Evolutionary conservation across 2,329 filamentous ascomycete genomes (phyloP).

Genomic region (Tolypocladium ovalisporum): DNA sequence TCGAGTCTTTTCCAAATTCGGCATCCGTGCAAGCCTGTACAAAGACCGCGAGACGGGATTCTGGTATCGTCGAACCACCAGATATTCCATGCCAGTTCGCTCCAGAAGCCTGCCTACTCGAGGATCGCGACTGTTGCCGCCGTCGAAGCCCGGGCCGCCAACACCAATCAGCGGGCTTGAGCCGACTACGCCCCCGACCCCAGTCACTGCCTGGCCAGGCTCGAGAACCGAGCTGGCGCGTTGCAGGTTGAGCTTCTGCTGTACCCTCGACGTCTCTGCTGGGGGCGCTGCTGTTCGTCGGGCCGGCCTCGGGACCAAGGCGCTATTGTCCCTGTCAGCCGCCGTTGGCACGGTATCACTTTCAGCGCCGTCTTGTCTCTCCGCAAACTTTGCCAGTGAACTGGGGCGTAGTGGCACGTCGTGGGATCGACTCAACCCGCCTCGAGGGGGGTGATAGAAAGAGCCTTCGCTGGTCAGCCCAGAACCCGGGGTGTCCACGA

Average conservation of each 20-base stretch:
- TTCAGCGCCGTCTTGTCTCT: conserved; percentile 11
- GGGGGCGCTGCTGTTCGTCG: conserved; percentile 28
- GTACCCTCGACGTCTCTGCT: conserved; percentile 53
- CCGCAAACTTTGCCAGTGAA: conserved; percentile 27
- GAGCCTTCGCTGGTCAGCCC: conserved; percentile 39
- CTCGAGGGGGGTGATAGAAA: conserved; percentile 31
- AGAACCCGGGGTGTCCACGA: conserved; percentile 41
- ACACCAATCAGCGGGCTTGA: conserved; percentile 39
- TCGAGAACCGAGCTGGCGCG: conserved; percentile 64
- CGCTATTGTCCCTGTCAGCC: conserved; percentile 29
- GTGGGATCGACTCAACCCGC: conserved; percentile 18
- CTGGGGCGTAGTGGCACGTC: conserved; percentile 27
- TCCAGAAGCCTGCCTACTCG: conserved; percentile 56
- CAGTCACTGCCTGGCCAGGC: conserved; percentile 35
- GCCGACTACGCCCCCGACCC: conserved; percentile 26
- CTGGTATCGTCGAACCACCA: conserved; percentile 62
- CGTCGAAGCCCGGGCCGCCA: conserved; percentile 44
- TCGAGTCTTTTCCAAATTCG: conserved; percentile 37
- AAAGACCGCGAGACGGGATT: conserved; percentile 59
- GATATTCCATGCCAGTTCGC: conserved; percentile 60
- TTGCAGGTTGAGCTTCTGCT: conserved; percentile 67
- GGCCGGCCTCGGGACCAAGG: conserved; percentile 33
- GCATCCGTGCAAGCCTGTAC: conserved; percentile 30
- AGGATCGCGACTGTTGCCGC: conserved; percentile 41
- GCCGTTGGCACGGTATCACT: conserved; percentile 12